Percentiles rank a stretch among this genome's conserved stretches.
phyloP scores from a whole-genome alignment of 2,329 filamentous ascomycete genomes.

The Fusarium devonianum region DNA sequence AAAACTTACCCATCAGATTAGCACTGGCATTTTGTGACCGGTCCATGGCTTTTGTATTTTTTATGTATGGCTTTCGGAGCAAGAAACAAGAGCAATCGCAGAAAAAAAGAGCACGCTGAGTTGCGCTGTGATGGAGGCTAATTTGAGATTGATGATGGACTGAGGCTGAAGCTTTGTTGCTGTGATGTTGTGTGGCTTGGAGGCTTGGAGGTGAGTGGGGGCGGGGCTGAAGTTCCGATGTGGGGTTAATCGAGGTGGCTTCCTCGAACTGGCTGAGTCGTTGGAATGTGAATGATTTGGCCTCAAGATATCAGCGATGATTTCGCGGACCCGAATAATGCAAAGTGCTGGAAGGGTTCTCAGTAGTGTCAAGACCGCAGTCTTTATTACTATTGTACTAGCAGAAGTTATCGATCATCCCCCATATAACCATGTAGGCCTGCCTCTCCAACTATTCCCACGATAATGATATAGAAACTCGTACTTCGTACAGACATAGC shows the following conservation, averaged over 20 bases:
- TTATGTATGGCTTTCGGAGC: not conserved
- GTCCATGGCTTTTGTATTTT: slow-evolving; percentile 40
- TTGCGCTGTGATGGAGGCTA: not conserved
- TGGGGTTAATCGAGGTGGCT: slow-evolving; percentile 11
- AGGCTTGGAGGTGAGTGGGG: slow-evolving; percentile 23
- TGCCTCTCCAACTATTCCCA: slow-evolving; percentile 10
- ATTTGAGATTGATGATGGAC: slow-evolving; percentile 12
- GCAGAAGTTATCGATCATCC: not conserved
- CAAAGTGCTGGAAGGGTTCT: not conserved
- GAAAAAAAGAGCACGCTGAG: not conserved
- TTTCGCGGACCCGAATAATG: not conserved
- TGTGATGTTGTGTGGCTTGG: slow-evolving; percentile 5
- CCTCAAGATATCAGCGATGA: not conserved
- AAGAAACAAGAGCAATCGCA: not conserved
- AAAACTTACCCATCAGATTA: slow-evolving; percentile 48
- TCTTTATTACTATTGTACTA: slow-evolving; percentile 3
- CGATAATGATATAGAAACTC: slow-evolving; percentile 28
- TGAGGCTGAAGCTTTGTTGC: slow-evolving; percentile 12
- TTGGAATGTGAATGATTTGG: slow-evolving; percentile 20
- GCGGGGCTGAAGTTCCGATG: slow-evolving; percentile 33
- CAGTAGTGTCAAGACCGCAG: not conserved
- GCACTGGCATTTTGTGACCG: slow-evolving; percentile 44
- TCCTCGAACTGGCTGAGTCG: not conserved
- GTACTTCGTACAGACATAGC: slow-evolving; percentile 30
- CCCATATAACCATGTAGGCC: slow-evolving; percentile 1